phyloP scores from a whole-genome alignment of 1,284 basidiomycete genomes.

The Melampsora abietis-canadensis region DNA sequence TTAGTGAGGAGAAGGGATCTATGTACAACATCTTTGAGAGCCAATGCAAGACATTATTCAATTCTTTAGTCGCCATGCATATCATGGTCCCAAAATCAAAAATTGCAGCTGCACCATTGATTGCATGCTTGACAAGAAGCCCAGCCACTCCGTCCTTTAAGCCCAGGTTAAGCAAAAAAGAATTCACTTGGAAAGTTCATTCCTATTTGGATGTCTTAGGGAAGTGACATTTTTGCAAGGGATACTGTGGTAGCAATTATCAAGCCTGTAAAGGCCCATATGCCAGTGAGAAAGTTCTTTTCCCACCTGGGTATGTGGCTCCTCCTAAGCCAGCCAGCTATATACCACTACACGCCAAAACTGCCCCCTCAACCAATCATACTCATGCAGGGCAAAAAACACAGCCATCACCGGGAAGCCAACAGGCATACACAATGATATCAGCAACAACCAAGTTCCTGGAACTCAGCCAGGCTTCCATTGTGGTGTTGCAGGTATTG shows the following conservation, averaged over 20 bases:
- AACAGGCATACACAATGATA: neutral
- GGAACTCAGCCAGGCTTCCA: no score
- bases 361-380: neutral
- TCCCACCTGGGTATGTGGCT: neutral
- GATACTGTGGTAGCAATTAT: neutral
- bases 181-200: slow-evolving; percentile 9
- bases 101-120: no score
- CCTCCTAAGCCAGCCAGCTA: neutral
- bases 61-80: neutral
- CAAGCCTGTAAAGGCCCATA: no score
- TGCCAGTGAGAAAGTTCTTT: neutral
- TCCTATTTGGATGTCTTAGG: slow-evolving; percentile 2
- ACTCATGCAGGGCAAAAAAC: neutral
- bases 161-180: neutral
- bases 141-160: neutral
- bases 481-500: neutral
- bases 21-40: neutral
- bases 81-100: no score
- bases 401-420: neutral
- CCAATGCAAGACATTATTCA: neutral
- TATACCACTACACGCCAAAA: neutral
- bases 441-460: no score
- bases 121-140: no score
- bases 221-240: slow-evolving; percentile 7
- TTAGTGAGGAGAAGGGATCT: neutral